A percentile compares a stretch with the other conserved stretches of the same genome.
Conservation (phyloP, 441 rosid species). For the Metrosideros polymorpha region DNA sequence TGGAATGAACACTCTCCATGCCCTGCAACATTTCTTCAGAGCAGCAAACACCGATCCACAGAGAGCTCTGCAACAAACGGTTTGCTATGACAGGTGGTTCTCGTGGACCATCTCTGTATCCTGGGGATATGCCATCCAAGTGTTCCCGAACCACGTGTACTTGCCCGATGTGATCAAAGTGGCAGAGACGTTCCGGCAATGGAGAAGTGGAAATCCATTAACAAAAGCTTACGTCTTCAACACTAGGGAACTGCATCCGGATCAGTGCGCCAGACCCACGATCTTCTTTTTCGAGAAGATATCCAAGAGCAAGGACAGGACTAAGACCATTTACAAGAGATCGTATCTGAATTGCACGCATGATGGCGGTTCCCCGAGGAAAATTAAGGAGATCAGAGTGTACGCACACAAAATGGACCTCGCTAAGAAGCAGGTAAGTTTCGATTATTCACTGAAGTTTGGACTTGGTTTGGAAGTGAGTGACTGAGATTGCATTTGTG, state of each 20-base stretch:
- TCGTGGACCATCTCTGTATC: slow-evolving; percentile 83
- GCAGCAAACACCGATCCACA: slow-evolving; percentile 54
- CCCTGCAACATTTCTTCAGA: slow-evolving; percentile 42
- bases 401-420: slow-evolving; percentile 48
- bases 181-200: slow-evolving; percentile 58
- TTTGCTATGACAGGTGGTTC: slow-evolving; percentile 81
- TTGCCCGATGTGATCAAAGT: slow-evolving; percentile 44
- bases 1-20: slow-evolving; percentile 36
- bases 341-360: slow-evolving; percentile 37
- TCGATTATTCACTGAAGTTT: neutral
- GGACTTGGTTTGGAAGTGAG: neutral
- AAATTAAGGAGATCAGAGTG: slow-evolving; percentile 56
- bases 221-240: slow-evolving; percentile 43
- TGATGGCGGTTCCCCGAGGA: slow-evolving; percentile 44
- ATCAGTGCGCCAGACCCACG: slow-evolving; percentile 67
- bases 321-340: slow-evolving; percentile 43
- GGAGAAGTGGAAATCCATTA: slow-evolving; percentile 25
- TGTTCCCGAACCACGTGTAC: slow-evolving; percentile 28
- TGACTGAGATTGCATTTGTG: neutral
- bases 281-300: slow-evolving; percentile 54
- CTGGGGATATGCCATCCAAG: slow-evolving; percentile 91
- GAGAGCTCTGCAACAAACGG: slow-evolving; percentile 65
- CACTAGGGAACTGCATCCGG: slow-evolving; percentile 32
- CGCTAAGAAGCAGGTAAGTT: slow-evolving; percentile 39
- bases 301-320: slow-evolving; percentile 12